A percentile compares a stretch with the other conserved stretches of the same genome.
Evolutionary conservation across 2,329 filamentous ascomycete species (phyloP).

Genomic region (Thielaviopsis populi): DNA sequence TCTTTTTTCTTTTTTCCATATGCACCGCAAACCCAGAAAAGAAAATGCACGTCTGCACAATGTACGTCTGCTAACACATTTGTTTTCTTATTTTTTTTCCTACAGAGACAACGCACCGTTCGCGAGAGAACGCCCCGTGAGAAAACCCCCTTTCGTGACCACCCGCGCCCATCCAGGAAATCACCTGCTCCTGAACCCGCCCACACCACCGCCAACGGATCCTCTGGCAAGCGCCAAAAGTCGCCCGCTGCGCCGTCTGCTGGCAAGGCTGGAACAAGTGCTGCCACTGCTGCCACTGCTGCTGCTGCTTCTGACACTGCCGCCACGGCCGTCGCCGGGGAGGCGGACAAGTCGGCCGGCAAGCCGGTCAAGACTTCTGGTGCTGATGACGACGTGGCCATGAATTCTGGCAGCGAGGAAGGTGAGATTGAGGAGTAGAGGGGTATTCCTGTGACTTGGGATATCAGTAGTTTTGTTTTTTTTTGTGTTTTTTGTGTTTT

Average conservation of each 20-base stretch:
- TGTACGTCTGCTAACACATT: not conserved
- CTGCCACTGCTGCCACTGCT: not conserved
- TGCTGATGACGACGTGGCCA: conserved; percentile 14
- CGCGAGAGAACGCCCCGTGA: conserved; percentile 32
- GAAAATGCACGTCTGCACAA: too few species aligned
- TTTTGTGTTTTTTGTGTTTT: not conserved
- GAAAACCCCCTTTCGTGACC: conserved; percentile 44
- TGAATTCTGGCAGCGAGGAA: conserved; percentile 86
- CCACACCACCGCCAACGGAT: conserved; percentile 24
- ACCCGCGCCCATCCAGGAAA: conserved; percentile 31
- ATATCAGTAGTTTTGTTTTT: not conserved
- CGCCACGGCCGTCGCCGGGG: not conserved
- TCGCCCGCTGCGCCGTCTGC: conserved; percentile 6
- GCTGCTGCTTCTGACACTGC: not conserved
- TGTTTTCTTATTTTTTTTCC: not conserved
- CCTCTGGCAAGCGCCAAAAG: conserved; percentile 12
- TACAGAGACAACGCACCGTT: conserved; percentile 32
- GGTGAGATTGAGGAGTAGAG: conserved; percentile 80
- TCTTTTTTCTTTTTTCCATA: not conserved
- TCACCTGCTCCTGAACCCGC: conserved; percentile 4
- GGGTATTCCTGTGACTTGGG: not conserved
- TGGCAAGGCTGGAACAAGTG: not conserved
- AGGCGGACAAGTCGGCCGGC: not conserved
- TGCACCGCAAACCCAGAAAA: not conserved
- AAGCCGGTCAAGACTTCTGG: not conserved